A percentile compares a stretch with the other conserved stretches of the same genome.
phyloP scores from a whole-genome alignment of 2,329 filamentous ascomycete species.

The Microdochium trichocladiopsis region DNA sequence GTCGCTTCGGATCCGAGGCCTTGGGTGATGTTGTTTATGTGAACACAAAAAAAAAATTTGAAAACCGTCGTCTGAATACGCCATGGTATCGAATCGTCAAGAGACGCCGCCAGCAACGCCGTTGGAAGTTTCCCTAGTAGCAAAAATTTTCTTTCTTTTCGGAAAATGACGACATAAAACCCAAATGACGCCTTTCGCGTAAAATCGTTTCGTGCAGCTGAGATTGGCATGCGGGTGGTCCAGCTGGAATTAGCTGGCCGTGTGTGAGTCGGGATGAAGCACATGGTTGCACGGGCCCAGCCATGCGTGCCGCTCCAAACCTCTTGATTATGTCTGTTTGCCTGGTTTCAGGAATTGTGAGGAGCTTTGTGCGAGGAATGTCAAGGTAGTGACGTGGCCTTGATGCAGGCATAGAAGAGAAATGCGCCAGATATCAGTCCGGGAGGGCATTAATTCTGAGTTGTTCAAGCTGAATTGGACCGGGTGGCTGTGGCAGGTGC shows the following conservation, averaged over 20 bases:
- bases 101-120: conserved; percentile 15
- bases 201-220: background rate
- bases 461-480: conserved; percentile 16
- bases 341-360: conserved; percentile 6
- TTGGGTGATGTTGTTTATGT: background rate
- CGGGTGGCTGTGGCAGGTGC: conserved; percentile 10
- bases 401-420: conserved; percentile 2
- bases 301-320: background rate
- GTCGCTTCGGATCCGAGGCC: background rate
- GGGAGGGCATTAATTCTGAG: background rate
- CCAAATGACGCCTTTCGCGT: conserved; percentile 16
- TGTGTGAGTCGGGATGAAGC: background rate
- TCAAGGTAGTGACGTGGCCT: conserved; percentile 2
- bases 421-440: background rate
- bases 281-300: background rate
- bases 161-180: conserved; percentile 11
- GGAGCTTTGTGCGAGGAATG: no score
- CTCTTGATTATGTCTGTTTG: conserved; percentile 1
- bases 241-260: background rate
- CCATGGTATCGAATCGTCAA: background rate
- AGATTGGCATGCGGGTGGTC: background rate
- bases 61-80: background rate
- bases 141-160: conserved; percentile 10
- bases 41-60: background rate
- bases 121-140: conserved; percentile 11